Conservation (phyloP, 768 basidiomycete genomes). For the Mycena kentingensis region DNA sequence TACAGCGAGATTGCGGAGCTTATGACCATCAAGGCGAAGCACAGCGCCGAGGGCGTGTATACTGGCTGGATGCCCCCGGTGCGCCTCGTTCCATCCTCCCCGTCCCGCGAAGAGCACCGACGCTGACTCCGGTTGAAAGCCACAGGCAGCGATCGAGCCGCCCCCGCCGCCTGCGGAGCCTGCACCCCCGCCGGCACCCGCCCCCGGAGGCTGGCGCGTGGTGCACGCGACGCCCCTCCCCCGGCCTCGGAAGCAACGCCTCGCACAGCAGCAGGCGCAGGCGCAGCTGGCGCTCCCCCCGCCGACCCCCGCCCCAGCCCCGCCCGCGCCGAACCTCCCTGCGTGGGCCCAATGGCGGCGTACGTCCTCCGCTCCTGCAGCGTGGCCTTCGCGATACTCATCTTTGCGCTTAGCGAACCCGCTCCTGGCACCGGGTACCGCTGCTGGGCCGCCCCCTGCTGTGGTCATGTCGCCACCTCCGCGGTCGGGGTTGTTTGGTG, state of each 20-base stretch:
- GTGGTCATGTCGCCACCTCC: conserved; percentile 36
- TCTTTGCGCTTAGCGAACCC: conserved; percentile 56
- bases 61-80: conserved; percentile 53
- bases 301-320: conserved; percentile 20
- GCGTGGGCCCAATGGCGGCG: conserved; percentile 64
- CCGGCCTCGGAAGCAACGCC: conserved; percentile 1
- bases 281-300: conserved; percentile 27
- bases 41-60: conserved; percentile 61
- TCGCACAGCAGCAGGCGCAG: conserved; percentile 3
- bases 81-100: conserved; percentile 6
- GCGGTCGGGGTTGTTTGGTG: conserved; percentile 50
- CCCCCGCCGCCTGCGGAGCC: conserved; percentile 31
- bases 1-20: conserved; percentile 60
- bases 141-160: conserved; percentile 37
- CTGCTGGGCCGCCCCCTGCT: conserved; percentile 21
- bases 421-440: conserved; percentile 32
- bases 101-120: neutral
- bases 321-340: conserved; percentile 36
- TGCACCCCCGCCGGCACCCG: conserved; percentile 37
- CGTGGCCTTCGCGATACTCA: too few relatives aligned
- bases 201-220: conserved; percentile 55
- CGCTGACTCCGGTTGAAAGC: conserved; percentile 24
- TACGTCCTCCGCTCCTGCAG: conserved; percentile 33
- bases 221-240: conserved; percentile 43
- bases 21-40: conserved; percentile 61